Evolutionary conservation across 768 basidiomycete species (phyloP).

Genomic region (Suillus weaverae): DNA sequence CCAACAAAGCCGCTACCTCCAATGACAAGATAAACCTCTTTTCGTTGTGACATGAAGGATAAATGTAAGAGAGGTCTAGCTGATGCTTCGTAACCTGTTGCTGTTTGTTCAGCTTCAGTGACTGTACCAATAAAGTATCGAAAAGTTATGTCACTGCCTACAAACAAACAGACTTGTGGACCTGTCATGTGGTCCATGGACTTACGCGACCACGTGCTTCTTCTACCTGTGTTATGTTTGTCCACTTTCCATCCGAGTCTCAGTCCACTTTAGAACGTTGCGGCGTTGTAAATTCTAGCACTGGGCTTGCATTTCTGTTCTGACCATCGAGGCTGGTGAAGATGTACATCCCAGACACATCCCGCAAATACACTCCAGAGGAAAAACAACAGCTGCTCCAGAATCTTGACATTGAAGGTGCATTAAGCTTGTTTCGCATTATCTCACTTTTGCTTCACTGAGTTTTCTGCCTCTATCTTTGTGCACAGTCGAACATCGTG

Average conservation of each 20-base stretch:
- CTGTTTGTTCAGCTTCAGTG: not conserved
- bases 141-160: too few relatives aligned
- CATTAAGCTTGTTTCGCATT: slow-evolving; percentile 9
- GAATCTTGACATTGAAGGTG: slow-evolving; percentile 83
- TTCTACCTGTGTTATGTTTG: not conserved
- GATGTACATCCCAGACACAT: slow-evolving; percentile 24
- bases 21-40: slow-evolving; percentile 85
- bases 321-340: not conserved
- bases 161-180: not conserved
- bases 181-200: not conserved
- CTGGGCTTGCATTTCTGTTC: not conserved
- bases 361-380: slow-evolving; percentile 52
- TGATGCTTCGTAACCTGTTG: not conserved
- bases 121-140: too few relatives aligned
- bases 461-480: slow-evolving; percentile 1
- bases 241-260: not conserved
- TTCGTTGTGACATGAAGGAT: slow-evolving; percentile 19
- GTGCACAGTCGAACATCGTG: slow-evolving; percentile 66
- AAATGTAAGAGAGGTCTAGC: not conserved
- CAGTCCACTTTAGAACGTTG: not conserved
- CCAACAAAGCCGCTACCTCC: slow-evolving; percentile 94
- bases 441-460: slow-evolving; percentile 3
- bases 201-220: not conserved
- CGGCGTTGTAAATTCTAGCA: not conserved
- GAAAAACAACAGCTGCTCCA: slow-evolving; percentile 75